phyloP scores from a whole-genome alignment of 2,329 filamentous ascomycete genomes.

The Fusarium subglutinans region DNA sequence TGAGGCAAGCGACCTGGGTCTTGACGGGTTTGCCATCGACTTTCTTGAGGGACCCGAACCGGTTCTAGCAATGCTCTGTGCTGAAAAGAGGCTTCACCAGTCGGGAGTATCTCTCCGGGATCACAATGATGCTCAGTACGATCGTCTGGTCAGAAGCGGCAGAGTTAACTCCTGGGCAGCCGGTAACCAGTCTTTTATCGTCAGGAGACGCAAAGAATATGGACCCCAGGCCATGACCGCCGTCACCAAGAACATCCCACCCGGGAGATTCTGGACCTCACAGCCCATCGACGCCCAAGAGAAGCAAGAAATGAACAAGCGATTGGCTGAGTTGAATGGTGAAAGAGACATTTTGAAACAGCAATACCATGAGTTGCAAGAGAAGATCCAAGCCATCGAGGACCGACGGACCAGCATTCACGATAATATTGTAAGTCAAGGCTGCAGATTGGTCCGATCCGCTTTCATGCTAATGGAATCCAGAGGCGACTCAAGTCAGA shows the following conservation, averaged over 20 bases:
- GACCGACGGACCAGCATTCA: conserved; percentile 54
- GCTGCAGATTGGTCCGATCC: not conserved
- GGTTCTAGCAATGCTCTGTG: conserved; percentile 89
- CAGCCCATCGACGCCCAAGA: conserved; percentile 75
- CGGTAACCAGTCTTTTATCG: conserved; percentile 68
- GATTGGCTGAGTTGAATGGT: conserved; percentile 54
- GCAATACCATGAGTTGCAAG: conserved; percentile 47
- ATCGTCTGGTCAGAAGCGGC: conserved; percentile 66
- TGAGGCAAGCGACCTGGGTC: conserved; percentile 67
- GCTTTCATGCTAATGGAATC: conserved; percentile 28
- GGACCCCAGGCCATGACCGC: conserved; percentile 78
- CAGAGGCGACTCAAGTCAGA: conserved; percentile 64
- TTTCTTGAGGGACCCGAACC: conserved; percentile 81
- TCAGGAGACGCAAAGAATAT: conserved; percentile 81
- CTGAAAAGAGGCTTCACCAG: conserved; percentile 73
- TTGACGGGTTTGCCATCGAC: conserved; percentile 84
- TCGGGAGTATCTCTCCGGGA: conserved; percentile 72
- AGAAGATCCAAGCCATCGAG: conserved; percentile 54
- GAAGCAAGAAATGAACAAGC: conserved; percentile 68
- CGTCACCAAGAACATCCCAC: conserved; percentile 66
- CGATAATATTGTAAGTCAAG: conserved; percentile 48
- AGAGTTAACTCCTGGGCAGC: conserved; percentile 76
- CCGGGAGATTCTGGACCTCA: conserved; percentile 78
- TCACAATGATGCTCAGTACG: conserved; percentile 73
- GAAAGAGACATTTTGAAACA: conserved; percentile 49